Conservation (phyloP, 2,329 filamentous ascomycete species). For the Alternaria solani region DNA sequence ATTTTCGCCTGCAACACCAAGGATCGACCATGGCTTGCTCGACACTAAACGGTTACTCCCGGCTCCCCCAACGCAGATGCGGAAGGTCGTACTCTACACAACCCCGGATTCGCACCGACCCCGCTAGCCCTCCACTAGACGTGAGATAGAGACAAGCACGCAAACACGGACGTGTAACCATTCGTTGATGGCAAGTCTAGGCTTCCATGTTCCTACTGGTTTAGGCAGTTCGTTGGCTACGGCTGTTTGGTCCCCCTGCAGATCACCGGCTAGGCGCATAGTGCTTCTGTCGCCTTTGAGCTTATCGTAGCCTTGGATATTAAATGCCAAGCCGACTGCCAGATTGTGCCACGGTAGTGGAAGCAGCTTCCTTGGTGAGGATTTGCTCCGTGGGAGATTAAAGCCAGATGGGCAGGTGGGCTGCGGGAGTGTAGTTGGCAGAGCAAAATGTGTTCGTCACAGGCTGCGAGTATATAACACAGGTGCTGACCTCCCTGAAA, state of each 20-base stretch:
- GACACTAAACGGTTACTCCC: conserved; percentile 1
- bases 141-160: not conserved
- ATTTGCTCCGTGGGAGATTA: conserved; percentile 33
- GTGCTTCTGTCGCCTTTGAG: conserved; percentile 11
- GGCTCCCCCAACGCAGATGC: conserved; percentile 4
- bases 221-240: conserved; percentile 23
- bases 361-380: conserved; percentile 35
- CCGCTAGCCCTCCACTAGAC: not conserved
- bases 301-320: conserved; percentile 36
- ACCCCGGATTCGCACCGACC: conserved; percentile 6
- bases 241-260: conserved; percentile 15
- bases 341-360: conserved; percentile 21
- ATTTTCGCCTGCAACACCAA: not conserved
- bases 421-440: conserved; percentile 5
- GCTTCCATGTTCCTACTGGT: conserved; percentile 14
- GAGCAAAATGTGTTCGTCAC: not conserved
- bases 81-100: conserved; percentile 11
- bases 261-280: conserved; percentile 23
- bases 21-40: not conserved
- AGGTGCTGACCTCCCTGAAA: not conserved
- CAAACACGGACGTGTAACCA: conserved; percentile 10
- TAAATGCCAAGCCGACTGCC: conserved; percentile 23
- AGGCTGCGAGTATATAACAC: conserved; percentile 5
- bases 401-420: conserved; percentile 39
- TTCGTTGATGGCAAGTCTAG: not conserved